A percentile compares a stretch with the other conserved stretches of the same genome.
These are phyloP conservation scores for Strobilomyces echinocephalus DNA, from an alignment of 768 basidiomycete genomes.

Conservation along the genomic window DNA sequence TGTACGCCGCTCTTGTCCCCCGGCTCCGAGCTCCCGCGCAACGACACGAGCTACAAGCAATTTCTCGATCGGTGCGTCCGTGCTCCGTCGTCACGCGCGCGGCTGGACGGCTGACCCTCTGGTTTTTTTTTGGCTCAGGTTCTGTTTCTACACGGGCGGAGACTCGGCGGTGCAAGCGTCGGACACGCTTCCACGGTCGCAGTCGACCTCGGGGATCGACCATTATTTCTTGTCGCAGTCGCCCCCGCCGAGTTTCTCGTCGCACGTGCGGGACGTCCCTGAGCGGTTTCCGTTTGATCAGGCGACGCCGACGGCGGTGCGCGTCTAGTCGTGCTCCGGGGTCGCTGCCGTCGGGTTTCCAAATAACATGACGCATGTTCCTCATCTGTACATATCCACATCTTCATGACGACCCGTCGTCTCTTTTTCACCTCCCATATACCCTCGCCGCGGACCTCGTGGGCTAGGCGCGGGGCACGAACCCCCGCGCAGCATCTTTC, in stretches of 20 bases:
- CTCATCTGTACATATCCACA: background rate
- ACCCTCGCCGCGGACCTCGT: background rate
- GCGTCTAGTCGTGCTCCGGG: slow-evolving; percentile 8
- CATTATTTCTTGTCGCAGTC: slow-evolving; percentile 39
- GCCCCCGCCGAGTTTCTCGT: slow-evolving; percentile 28
- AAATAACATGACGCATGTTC: background rate
- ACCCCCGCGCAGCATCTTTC: background rate
- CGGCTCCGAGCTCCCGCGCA: slow-evolving; percentile 22
- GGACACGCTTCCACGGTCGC: slow-evolving; percentile 35
- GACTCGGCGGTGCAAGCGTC: slow-evolving; percentile 33
- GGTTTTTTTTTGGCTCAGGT: slow-evolving; percentile 37
- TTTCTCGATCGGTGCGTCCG: slow-evolving; percentile 57
- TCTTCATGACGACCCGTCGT: no score
- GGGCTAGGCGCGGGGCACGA: background rate
- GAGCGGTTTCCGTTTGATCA: slow-evolving; percentile 25
- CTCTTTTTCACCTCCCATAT: no score
- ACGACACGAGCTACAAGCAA: slow-evolving; percentile 48
- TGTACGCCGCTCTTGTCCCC: slow-evolving; percentile 41
- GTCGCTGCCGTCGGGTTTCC: background rate
- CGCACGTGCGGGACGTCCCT: slow-evolving; percentile 17
- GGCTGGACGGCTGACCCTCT: slow-evolving; percentile 4
- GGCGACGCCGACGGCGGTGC: slow-evolving; percentile 25
- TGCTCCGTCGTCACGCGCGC: no score
- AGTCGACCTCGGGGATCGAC: slow-evolving; percentile 53
- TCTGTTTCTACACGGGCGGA: slow-evolving; percentile 76